Evolutionary conservation across 140 eudicot genomes (phyloP), one percentile per base, ranked within the genome.

Genomic region (Erigeron philadelphicus): DNA sequence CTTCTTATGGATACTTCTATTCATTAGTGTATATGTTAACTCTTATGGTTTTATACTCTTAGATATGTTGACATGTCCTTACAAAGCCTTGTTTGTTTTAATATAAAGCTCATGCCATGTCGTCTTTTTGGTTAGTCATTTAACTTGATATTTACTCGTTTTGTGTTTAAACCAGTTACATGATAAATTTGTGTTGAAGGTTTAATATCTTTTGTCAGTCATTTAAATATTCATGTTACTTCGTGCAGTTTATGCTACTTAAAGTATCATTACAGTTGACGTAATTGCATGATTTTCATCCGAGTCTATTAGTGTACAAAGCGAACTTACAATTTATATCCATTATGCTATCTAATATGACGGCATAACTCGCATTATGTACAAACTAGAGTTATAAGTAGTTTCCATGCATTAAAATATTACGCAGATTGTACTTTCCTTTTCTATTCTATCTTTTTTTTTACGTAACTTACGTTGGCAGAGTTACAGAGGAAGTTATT

Each of bases 281-380:
- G 19, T 11, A 64, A 35, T 46, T 23, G 61, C 46, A 48, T 31
- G 45, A 23, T n/a, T 54, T 54, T 9, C 60, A 54, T 54, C 25
- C 21, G 8, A 3, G 60, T n/a, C 23, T 54, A 9, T 16, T 47
- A 31, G 38, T 31, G 38, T 31, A 31, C 38, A 31, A 2, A 31
- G 38, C 38, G 5, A 31, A 31, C 38, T 25, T 31, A 31, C 38
- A 31, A 31, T 31, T 31, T 25, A 25, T 25, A 10, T n/a, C 35
- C 3, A 11, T 17, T 10, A 17, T 65, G 11, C 44, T 6, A 2
- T 21, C 11, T 49, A 8, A 6, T 9, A 18, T 68, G 17, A 16
- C 12, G 10, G 21, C 73, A 70, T 41, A 70, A 6, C 56, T 54
- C 44, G 41, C 66, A 70, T 17, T 18, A 70, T 18, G 57, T 65